Conservation (phyloP, 768 basidiomycete genomes). For the Phaeotremella skinneri region DNA sequence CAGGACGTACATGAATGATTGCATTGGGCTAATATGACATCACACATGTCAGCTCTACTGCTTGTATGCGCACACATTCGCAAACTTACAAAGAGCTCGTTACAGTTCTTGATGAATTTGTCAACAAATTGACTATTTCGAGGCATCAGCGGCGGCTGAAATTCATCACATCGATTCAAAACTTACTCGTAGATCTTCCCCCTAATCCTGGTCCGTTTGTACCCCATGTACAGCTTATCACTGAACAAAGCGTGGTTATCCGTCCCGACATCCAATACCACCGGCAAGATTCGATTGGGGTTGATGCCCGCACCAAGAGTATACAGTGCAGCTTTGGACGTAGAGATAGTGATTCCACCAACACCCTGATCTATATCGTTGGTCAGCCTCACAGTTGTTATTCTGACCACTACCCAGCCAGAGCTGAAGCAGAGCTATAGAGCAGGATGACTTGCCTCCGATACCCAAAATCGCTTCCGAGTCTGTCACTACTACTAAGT, state of each 20-base stretch:
- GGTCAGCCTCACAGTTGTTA: not conserved
- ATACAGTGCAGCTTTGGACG: constrained; percentile 69
- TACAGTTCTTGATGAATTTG: constrained; percentile 57
- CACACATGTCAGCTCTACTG: not conserved
- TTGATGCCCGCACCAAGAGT: constrained; percentile 54
- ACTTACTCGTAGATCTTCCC: constrained; percentile 68
- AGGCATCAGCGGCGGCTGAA: not conserved
- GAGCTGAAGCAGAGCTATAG: no score
- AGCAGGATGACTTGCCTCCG: constrained; percentile 50
- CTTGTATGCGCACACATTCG: no score
- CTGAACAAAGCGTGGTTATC: constrained; percentile 53
- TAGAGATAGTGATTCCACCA: constrained; percentile 55
- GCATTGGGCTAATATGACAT: constrained; percentile 40
- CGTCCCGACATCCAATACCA: constrained; percentile 53
- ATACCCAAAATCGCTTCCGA: constrained; percentile 81
- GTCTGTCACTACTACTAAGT: constrained; percentile 79
- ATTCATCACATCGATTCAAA: not conserved
- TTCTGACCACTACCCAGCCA: not conserved
- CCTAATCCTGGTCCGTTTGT: constrained; percentile 67
- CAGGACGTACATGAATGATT: constrained; percentile 42
- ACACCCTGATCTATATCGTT: constrained; percentile 62
- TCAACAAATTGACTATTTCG: constrained; percentile 65
- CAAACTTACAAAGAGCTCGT: constrained; percentile 46
- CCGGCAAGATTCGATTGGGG: constrained; percentile 50
- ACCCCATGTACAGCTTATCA: constrained; percentile 61